Base-by-base conservation (phyloP, 108 stramenopile species). In the Cyclotella distinguenda region DNA sequence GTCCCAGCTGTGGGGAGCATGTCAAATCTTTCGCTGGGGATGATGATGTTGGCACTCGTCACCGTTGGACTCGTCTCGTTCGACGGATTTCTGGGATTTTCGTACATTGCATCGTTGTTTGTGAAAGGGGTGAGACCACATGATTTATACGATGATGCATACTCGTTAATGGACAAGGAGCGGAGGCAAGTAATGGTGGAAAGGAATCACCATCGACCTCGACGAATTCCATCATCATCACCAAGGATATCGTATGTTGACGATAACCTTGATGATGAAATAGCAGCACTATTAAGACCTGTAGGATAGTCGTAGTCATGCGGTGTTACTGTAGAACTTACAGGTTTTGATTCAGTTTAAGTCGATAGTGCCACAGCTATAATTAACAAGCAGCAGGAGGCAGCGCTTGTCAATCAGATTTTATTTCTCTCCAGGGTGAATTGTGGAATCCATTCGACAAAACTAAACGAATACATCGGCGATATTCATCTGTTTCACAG, bases 31-130 rank as follows among this genome's bases (percentile, higher is more conserved):
- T 47, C 39, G 0, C 53, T 87, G 4, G 93, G 90, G 8, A 45
- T 88, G 3, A 66, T 84, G 73, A 82, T 94, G 62, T 64, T 94
- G 16, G 60, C 66, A 23, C 58, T 90, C 15, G 82, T 80, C 8
- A 43, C 64, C 3, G 68, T 88, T 63, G 93, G 88, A 0, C 34
- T 94, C 35, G 36, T 86, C 52, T 61, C 45, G 32, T 90, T 86
- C 74, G 93, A 94, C 65, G 86, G 85, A 0, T 94, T 90, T 39
- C 56, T 94, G 36, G 93, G 93, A 56, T 83, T 91, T 67, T 86
- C 87, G 8, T 94, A 90, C 57, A 51, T 94, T 19, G 82, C 88
- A 27, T 68, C 77, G n/a, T 56, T 89, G 1, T 79, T 89, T 70
- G 85, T 84, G 13, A 86, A 83, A 5, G 79, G 83, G 11, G 71